Conservation (phyloP, 345 rosid genomes). For the Carallia brachiata region DNA sequence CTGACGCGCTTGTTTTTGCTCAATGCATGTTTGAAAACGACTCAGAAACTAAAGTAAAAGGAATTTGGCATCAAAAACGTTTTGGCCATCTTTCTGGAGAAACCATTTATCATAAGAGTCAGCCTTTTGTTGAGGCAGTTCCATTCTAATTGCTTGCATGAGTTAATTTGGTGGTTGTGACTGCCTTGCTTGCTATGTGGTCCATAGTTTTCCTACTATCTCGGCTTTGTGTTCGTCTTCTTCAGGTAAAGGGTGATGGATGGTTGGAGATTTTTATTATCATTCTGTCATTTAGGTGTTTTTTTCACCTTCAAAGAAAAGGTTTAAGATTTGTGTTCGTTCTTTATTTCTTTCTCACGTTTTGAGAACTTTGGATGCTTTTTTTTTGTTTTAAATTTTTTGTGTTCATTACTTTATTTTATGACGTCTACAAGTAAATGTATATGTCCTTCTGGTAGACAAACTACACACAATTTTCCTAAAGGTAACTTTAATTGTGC, state of each 20-base stretch:
- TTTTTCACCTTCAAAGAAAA: not conserved
- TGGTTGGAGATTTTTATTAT: constrained; percentile 13
- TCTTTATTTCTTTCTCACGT: not conserved
- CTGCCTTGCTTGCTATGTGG: not conserved
- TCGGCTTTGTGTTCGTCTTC: not conserved
- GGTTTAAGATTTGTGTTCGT: not conserved
- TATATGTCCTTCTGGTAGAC: not conserved
- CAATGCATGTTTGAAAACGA: not conserved
- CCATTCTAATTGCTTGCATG: not conserved
- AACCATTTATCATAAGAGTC: too few species aligned
- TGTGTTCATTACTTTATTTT: too few species aligned
- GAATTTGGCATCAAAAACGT: not conserved
- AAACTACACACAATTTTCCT: not conserved
- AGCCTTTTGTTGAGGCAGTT: too few species aligned
- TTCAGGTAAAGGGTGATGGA: not conserved
- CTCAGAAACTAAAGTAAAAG: not conserved
- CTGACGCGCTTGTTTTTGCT: not conserved
- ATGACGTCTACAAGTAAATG: too few species aligned
- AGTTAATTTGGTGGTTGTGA: constrained; percentile 5
- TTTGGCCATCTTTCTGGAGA: not conserved
- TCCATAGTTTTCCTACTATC: not conserved
- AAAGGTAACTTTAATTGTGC: not conserved
- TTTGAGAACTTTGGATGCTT: not conserved
- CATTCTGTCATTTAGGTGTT: not conserved
- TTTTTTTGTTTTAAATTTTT: not conserved